These are phyloP conservation scores for Diutina ranongensis DNA, from an alignment of 1,139 yeast genomes.

Conservation along the genomic window DNA sequence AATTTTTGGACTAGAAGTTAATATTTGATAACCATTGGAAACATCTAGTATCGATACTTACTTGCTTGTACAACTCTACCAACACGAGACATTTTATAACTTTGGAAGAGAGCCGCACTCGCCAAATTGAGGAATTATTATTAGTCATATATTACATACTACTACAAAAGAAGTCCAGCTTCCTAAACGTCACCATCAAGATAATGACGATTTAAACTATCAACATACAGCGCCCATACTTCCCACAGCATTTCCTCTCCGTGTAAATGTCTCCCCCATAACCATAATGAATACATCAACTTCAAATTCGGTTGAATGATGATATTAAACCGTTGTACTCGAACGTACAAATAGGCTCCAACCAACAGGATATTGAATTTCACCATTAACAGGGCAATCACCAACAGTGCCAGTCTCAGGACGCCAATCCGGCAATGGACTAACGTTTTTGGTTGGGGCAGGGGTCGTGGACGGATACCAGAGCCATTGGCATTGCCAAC, in stretches of 20 bases:
- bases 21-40: background rate
- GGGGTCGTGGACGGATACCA: background rate
- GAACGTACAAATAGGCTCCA: constrained; percentile 66
- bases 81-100: constrained; percentile 1
- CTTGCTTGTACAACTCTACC: constrained; percentile 5
- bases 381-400: constrained; percentile 85
- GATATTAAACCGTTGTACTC: constrained; percentile 77
- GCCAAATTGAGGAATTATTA: too few species aligned
- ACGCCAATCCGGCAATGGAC: constrained; percentile 92
- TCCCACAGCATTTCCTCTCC: constrained; percentile 1
- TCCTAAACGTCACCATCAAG: background rate
- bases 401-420: constrained; percentile 79
- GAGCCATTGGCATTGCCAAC: constrained; percentile 12
- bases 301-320: constrained; percentile 85
- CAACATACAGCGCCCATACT: constrained; percentile 2
- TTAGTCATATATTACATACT: too few species aligned
- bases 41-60: background rate
- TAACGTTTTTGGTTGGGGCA: constrained; percentile 36
- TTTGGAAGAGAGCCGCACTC: too few species aligned
- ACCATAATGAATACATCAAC: constrained; percentile 65
- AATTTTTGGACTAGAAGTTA: constrained; percentile 37
- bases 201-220: constrained; percentile 5
- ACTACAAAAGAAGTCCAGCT: background rate
- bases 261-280: background rate
- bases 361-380: constrained; percentile 52